Conservation (phyloP, 305 asterid species). For the Solanum chacoense region DNA sequence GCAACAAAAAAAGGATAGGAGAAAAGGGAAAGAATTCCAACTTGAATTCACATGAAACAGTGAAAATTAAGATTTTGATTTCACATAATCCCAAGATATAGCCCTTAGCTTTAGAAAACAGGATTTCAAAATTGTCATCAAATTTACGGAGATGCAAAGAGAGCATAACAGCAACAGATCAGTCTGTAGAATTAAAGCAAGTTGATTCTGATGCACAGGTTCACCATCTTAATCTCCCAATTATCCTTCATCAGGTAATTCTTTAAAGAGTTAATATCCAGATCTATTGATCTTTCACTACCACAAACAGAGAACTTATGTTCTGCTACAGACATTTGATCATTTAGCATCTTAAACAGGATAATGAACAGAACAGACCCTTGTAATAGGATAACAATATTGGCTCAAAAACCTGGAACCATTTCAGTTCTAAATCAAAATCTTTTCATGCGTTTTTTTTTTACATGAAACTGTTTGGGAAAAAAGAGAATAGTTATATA, state of each 20-base stretch:
- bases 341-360: background rate
- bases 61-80: background rate
- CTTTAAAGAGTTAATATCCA: background rate
- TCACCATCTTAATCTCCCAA: background rate
- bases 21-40: background rate
- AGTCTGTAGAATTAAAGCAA: background rate
- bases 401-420: background rate
- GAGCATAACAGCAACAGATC: background rate
- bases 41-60: background rate
- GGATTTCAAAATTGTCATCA: background rate
- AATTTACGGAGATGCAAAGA: background rate
- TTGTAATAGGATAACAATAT: background rate
- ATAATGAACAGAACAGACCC: background rate
- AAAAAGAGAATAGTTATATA: background rate
- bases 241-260: background rate
- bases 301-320: background rate
- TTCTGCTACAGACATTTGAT: background rate
- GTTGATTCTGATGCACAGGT: background rate
- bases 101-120: background rate
- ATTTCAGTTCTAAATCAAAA: background rate
- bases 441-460: background rate
- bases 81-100: background rate
- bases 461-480: background rate
- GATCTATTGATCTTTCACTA: background rate
- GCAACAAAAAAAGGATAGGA: background rate